Percentiles rank a stretch among this genome's conserved stretches.
Conservation (phyloP, 352 stramenopile species). For the Pythium brachiatum region DNA sequence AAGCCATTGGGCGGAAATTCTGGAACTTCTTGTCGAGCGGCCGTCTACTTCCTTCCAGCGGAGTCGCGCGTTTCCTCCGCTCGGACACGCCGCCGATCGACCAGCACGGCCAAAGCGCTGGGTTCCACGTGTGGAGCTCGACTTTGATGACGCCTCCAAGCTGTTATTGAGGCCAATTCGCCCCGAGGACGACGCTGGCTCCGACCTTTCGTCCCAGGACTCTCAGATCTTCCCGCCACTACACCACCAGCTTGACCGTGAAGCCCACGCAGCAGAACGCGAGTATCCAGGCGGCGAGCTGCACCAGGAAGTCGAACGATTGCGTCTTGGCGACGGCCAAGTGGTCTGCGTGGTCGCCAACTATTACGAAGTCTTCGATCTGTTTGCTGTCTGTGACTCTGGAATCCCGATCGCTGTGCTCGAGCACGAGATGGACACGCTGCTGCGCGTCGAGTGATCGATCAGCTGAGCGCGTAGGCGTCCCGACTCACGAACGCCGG, state of each 20-base stretch:
- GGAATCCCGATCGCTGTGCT: slow-evolving; percentile 30
- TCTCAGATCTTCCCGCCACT: slow-evolving; percentile 45
- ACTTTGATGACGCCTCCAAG: slow-evolving; percentile 31
- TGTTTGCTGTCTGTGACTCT: slow-evolving; percentile 41
- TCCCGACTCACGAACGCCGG: slow-evolving; percentile 32
- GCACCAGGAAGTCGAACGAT: slow-evolving; percentile 39
- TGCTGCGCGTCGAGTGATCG: slow-evolving; percentile 7
- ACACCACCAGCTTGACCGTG: slow-evolving; percentile 9
- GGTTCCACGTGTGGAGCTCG: slow-evolving; percentile 36
- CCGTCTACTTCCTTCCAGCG: slow-evolving; percentile 21
- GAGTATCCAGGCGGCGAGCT: slow-evolving; percentile 15
- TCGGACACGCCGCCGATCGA: slow-evolving; percentile 3
- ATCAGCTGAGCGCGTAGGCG: not conserved
- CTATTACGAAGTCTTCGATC: slow-evolving; percentile 43
- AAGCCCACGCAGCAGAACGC: not conserved
- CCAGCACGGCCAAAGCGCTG: slow-evolving; percentile 13
- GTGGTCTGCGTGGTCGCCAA: slow-evolving; percentile 43
- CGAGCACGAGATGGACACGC: slow-evolving; percentile 40
- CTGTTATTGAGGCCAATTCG: slow-evolving; percentile 35
- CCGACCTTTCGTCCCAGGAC: slow-evolving; percentile 42
- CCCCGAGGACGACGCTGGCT: slow-evolving; percentile 23
- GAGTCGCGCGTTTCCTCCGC: not conserved
- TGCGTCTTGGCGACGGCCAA: slow-evolving; percentile 23
- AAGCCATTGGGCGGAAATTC: not conserved
- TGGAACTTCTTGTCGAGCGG: slow-evolving; percentile 30